Percentiles rank a stretch among this genome's conserved stretches.
Evolutionary conservation across 1,139 yeast genomes (phyloP).

Genomic region (Pichia sp.): DNA sequence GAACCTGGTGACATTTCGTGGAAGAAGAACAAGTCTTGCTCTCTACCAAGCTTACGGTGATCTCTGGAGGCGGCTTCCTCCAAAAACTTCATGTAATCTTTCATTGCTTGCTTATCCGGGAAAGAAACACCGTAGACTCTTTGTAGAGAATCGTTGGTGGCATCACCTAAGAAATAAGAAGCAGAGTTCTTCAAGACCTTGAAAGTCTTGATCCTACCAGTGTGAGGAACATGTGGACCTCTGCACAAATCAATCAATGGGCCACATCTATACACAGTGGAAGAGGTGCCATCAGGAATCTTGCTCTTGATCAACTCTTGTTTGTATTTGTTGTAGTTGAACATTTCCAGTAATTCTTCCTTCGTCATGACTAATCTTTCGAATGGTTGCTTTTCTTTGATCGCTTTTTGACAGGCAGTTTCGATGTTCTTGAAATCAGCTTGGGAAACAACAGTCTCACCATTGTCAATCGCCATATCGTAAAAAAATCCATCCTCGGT

Average conservation of each 20-base stretch:
- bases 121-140: conserved; percentile 97
- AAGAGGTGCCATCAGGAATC: conserved; percentile 92
- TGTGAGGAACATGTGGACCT: conserved; percentile 98
- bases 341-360: conserved; percentile 89
- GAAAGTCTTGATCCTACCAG: conserved; percentile 93
- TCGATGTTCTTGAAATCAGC: conserved; percentile 83
- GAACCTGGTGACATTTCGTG: conserved; percentile 97
- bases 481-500: conserved; percentile 97
- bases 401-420: conserved; percentile 82
- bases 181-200: conserved; percentile 94
- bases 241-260: conserved; percentile 94
- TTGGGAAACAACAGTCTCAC: conserved; percentile 73
- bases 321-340: conserved; percentile 92
- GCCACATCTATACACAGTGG: conserved; percentile 98
- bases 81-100: conserved; percentile 88
- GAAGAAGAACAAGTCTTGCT: conserved; percentile 93
- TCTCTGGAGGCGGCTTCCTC: conserved; percentile 97
- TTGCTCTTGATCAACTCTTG: conserved; percentile 81
- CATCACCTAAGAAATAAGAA: conserved; percentile 92
- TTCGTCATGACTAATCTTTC: conserved; percentile 91
- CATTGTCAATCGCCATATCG: conserved; percentile 85
- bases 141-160: conserved; percentile 90
- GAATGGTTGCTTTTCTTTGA: conserved; percentile 94
- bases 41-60: conserved; percentile 94
- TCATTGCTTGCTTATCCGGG: conserved; percentile 98